Evolutionary conservation across 2,329 filamentous ascomycete genomes (phyloP), one percentile per base, ranked within the genome.

Genomic region (Alternaria metachromatica): DNA sequence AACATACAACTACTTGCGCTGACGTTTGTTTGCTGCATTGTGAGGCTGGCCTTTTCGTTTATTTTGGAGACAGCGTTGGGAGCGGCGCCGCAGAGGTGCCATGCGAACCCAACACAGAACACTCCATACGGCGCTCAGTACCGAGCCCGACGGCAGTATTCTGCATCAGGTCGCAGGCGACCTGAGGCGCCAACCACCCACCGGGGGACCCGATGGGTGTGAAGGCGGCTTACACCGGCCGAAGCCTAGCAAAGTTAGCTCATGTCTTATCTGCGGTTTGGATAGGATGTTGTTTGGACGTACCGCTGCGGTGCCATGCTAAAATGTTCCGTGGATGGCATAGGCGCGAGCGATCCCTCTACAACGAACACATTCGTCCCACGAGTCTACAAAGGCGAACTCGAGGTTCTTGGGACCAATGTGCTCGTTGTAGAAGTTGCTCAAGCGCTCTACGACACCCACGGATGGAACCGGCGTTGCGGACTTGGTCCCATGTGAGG

Each of bases 1-100:
- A 62, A 61, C 26, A 51, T 45, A 45, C 55, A 49, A 51, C 65
- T 70, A 74, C 62, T 71, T 71, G 67, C 70, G 72, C 58, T 72
- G 72, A 69, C 72, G 75, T 71, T 74, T 76, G 64, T 69, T 76
- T 65, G 67, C 70, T 75, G 72, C 70, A 67, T 71, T 70, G 76
- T 77, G 70, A 77, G 77, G 75, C 67, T 72, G 69, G 64, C 71
- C 67, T 63, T 72, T 72, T 64, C 66, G 69, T 68, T 72, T 70
- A 60, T 63, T 56, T 43, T 67, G 64, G 33, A 37, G 7, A 37
- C 33, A 5, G 33, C 33, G 33, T 37, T 37, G 15, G 33, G 33
- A 37, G 33, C 33, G 33, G 33, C 33, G 33, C 33, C 33, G 33
- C 33, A 41, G 37, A 41, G 37, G 37, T 18, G 37, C 37, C 37